Evolutionary conservation across 2,329 filamentous ascomycete species (phyloP).

Genomic region (Paraconiothyrium sp.): DNA sequence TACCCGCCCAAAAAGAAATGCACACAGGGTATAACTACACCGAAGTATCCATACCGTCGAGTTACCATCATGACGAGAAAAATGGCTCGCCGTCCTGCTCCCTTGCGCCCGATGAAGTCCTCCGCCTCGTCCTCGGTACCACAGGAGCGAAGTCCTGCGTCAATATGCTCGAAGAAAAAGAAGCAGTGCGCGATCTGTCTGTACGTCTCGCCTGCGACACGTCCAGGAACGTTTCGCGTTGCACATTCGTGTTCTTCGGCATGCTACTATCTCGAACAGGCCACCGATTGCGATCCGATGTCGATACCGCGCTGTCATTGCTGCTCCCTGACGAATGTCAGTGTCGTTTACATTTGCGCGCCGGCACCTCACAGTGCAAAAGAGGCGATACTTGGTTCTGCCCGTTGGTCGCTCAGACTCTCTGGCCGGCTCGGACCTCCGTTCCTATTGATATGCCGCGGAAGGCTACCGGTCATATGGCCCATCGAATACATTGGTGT

Average conservation of each 20-base stretch:
- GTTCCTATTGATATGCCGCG: constrained; percentile 14
- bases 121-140: neutral
- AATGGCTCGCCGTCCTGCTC: neutral
- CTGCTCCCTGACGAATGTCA: constrained; percentile 7
- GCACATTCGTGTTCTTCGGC: neutral
- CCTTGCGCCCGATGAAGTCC: neutral
- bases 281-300: neutral
- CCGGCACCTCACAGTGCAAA: constrained; percentile 23
- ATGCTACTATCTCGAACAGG: neutral
- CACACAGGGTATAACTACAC: constrained; percentile 10
- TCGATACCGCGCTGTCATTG: neutral
- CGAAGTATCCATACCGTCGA: neutral
- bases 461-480: constrained; percentile 8
- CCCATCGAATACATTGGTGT: neutral
- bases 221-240: neutral
- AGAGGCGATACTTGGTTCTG: constrained; percentile 26
- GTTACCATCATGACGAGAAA: neutral
- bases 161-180: neutral
- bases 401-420: constrained; percentile 22
- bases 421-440: constrained; percentile 14
- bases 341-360: neutral
- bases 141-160: neutral
- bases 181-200: neutral
- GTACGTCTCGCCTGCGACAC: neutral
- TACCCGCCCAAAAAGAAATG: neutral